Percentiles rank a stretch among this genome's conserved stretches.
These are phyloP conservation scores for Calendula officinalis DNA, from an alignment of 129 eudicot species.

Conservation along the genomic window DNA sequence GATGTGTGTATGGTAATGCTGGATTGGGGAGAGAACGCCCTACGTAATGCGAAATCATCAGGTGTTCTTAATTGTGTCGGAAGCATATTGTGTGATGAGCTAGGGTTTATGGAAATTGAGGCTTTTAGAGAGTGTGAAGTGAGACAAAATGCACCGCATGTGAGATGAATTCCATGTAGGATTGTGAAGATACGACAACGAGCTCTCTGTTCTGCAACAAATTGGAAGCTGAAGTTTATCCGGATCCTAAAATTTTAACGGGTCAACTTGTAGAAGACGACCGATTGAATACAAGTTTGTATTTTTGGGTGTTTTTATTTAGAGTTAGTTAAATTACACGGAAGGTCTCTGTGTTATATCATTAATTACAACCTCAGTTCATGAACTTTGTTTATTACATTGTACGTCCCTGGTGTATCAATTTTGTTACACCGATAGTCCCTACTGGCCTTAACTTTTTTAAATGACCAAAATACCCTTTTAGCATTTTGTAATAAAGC, in stretches of 20 bases:
- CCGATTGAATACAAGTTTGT: too few species aligned
- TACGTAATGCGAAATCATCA: slow-evolving; percentile 20
- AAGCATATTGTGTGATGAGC: slow-evolving; percentile 25
- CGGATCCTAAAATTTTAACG: slow-evolving; percentile 24
- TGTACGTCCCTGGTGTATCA: too few species aligned
- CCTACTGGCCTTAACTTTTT: too few species aligned
- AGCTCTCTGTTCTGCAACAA: slow-evolving; percentile 18
- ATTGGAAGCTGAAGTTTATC: slow-evolving; percentile 25
- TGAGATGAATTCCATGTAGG: slow-evolving; percentile 16
- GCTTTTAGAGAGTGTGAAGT: slow-evolving; percentile 23
- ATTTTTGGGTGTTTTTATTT: too few species aligned
- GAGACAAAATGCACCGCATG: slow-evolving; percentile 5
- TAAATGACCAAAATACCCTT: too few species aligned
- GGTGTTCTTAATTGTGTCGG: slow-evolving; percentile 18
- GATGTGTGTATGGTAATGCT: slow-evolving; percentile 28
- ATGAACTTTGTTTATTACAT: too few species aligned
- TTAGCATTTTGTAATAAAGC: too few species aligned
- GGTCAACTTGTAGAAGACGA: not conserved
- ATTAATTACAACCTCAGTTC: too few species aligned
- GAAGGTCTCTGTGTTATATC: too few species aligned
- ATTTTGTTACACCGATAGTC: too few species aligned
- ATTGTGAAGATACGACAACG: slow-evolving; percentile 3
- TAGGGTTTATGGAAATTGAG: slow-evolving; percentile 39
- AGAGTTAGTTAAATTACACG: too few species aligned
- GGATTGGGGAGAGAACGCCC: slow-evolving; percentile 25